A percentile compares a stretch with the other conserved stretches of the same genome.
phyloP scores from a whole-genome alignment of 208 protist species.

The Trypanosoma theileri region DNA sequence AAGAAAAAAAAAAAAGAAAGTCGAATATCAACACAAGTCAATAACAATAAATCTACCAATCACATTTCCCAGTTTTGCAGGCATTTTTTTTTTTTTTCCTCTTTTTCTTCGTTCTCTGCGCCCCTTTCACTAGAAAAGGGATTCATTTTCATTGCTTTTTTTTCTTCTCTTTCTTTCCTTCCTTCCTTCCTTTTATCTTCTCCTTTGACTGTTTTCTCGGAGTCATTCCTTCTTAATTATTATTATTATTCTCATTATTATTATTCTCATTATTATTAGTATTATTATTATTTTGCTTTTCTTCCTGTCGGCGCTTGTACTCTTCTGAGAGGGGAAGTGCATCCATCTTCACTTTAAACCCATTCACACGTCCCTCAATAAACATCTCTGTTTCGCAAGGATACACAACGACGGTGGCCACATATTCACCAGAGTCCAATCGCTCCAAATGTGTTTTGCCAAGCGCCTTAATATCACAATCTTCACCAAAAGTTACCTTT shows the following conservation, averaged over 20 bases:
- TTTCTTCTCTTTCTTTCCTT: conserved; percentile 18
- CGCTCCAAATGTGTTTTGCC: conserved; percentile 65
- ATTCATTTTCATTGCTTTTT: conserved; percentile 16
- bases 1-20: conserved; percentile 22
- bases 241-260: conserved; percentile 14
- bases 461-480: conserved; percentile 76
- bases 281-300: conserved; percentile 26
- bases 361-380: conserved; percentile 77
- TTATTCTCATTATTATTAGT: not conserved
- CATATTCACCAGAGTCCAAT: conserved; percentile 53
- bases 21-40: no score
- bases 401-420: conserved; percentile 66
- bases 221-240: not conserved
- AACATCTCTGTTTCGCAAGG: conserved; percentile 82
- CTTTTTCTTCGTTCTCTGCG: no score
- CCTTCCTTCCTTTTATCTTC: conserved; percentile 11
- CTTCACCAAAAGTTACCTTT: conserved; percentile 64
- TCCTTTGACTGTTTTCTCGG: conserved; percentile 10
- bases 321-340: conserved; percentile 66
- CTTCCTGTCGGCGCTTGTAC: conserved; percentile 41
- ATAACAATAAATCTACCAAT: no score
- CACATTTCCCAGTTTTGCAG: no score
- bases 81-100: no score
- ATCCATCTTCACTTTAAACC: conserved; percentile 79
- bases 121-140: no score